Evolutionary conservation across 1,284 basidiomycete genomes (phyloP).

Genomic region (Wallemia ichthyophaga): DNA sequence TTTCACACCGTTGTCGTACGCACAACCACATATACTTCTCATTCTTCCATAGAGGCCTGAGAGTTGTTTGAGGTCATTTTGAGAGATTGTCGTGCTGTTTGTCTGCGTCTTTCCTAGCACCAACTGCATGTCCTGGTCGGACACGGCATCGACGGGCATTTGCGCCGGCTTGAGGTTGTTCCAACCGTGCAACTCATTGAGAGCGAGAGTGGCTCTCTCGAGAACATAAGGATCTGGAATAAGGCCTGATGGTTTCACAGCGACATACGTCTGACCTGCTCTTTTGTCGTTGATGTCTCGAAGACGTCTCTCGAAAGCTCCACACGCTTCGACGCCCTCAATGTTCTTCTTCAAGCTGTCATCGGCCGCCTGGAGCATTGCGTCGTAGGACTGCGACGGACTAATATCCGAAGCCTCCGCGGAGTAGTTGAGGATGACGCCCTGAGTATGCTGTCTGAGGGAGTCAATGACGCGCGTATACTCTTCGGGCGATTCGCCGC

Average conservation of each 20-base stretch:
- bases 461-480: constrained; percentile 7
- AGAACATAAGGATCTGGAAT: constrained; percentile 8
- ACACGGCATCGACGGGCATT: constrained; percentile 3
- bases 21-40: constrained; percentile 5
- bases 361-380: not conserved
- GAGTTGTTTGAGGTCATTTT: constrained; percentile 8
- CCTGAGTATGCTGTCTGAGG: constrained; percentile 3
- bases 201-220: constrained; percentile 8
- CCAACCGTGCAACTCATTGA: constrained; percentile 4
- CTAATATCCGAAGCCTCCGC: constrained; percentile 9
- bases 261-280: not conserved
- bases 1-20: constrained; percentile 7
- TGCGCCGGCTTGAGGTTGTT: constrained; percentile 1
- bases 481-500: constrained; percentile 8
- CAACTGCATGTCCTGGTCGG: constrained; percentile 3
- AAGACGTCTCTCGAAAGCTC: not conserved
- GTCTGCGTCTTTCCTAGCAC: not conserved
- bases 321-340: constrained; percentile 3
- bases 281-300: not conserved
- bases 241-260: constrained; percentile 7
- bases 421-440: constrained; percentile 10
- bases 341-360: not conserved
- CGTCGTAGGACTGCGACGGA: constrained; percentile 1
- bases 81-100: constrained; percentile 5
- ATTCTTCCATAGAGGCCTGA: constrained; percentile 7